Conservation (phyloP, 1,284 basidiomycete species). For the Gymnopus androsaceus region DNA sequence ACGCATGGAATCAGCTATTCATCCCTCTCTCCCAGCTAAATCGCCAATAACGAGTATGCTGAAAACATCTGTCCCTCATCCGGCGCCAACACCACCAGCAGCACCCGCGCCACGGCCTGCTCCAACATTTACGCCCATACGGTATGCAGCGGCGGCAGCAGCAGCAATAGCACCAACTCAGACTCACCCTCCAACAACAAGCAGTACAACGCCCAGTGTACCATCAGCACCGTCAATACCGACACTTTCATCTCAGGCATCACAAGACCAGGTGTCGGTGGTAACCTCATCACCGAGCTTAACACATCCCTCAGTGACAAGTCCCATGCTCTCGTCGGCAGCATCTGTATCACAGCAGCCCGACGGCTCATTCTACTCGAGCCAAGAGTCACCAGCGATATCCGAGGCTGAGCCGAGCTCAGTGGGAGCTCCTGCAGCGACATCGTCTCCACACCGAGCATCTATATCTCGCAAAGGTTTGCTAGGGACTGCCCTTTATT, state of each 20-base stretch:
- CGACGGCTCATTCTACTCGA: conserved; percentile 72
- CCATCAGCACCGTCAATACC: conserved; percentile 38
- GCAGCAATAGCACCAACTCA: conserved; percentile 51
- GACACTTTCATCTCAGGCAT: conserved; percentile 39
- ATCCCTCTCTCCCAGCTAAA: conserved; percentile 58
- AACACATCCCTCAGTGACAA: conserved; percentile 77
- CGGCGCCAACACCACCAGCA: conserved; percentile 29
- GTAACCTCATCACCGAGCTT: conserved; percentile 72
- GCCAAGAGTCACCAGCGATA: conserved; percentile 67
- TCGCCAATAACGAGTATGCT: conserved; percentile 79
- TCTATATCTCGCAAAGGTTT: conserved; percentile 45
- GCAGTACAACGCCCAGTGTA: conserved; percentile 39
- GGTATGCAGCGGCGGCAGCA: conserved; percentile 75
- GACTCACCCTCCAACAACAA: conserved; percentile 28
- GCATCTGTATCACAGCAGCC: conserved; percentile 71
- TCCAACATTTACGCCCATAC: conserved; percentile 57
- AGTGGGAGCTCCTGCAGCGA: conserved; percentile 51
- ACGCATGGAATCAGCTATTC: background rate
- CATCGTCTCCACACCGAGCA: conserved; percentile 56
- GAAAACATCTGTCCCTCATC: conserved; percentile 60
- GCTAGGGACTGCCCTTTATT: conserved; percentile 3
- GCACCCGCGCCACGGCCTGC: conserved; percentile 34
- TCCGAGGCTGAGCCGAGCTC: conserved; percentile 67
- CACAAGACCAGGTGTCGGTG: conserved; percentile 52
- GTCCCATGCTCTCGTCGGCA: conserved; percentile 75